These are phyloP conservation scores for Pichiaceae sp. DNA, from an alignment of 1,139 yeast genomes.

Conservation along the genomic window DNA sequence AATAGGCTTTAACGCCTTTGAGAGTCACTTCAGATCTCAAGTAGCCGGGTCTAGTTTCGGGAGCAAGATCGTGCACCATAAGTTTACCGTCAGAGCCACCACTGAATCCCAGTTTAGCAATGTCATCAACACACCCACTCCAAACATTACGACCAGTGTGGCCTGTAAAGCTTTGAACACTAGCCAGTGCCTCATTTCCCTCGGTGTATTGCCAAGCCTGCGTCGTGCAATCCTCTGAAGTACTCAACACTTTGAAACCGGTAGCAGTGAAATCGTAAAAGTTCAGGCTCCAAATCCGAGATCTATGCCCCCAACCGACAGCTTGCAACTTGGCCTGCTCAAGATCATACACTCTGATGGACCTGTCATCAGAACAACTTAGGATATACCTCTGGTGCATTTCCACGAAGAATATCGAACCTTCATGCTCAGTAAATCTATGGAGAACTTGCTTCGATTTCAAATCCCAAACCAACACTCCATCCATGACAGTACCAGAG, in stretches of 20 bases:
- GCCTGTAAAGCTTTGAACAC: constrained; percentile 44
- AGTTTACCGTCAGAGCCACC: constrained; percentile 91
- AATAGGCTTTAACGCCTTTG: constrained; percentile 59
- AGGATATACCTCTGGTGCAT: constrained; percentile 57
- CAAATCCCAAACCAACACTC: constrained; percentile 73
- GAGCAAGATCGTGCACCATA: constrained; percentile 46
- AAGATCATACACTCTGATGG: constrained; percentile 69
- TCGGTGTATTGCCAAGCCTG: constrained; percentile 56
- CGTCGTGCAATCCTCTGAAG: constrained; percentile 88
- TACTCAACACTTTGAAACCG: constrained; percentile 40
- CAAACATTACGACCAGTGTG: constrained; percentile 86
- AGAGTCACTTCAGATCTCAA: constrained; percentile 25
- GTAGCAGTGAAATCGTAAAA: constrained; percentile 30
- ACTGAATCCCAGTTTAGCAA: constrained; percentile 46
- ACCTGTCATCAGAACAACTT: constrained; percentile 90
- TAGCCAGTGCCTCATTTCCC: constrained; percentile 27
- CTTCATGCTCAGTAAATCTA: constrained; percentile 69
- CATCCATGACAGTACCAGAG: constrained; percentile 91
- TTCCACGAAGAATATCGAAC: constrained; percentile 79
- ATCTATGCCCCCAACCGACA: constrained; percentile 94
- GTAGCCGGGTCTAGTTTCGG: constrained; percentile 17
- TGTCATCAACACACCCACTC: constrained; percentile 60
- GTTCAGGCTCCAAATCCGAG: constrained; percentile 80
- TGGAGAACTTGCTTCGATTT: constrained; percentile 35
- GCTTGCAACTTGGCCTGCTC: constrained; percentile 49